Evolutionary conservation across 2,329 filamentous ascomycete species (phyloP), one percentile per base, ranked within the genome.

Genomic region (Aspergillus novofumigatus): DNA sequence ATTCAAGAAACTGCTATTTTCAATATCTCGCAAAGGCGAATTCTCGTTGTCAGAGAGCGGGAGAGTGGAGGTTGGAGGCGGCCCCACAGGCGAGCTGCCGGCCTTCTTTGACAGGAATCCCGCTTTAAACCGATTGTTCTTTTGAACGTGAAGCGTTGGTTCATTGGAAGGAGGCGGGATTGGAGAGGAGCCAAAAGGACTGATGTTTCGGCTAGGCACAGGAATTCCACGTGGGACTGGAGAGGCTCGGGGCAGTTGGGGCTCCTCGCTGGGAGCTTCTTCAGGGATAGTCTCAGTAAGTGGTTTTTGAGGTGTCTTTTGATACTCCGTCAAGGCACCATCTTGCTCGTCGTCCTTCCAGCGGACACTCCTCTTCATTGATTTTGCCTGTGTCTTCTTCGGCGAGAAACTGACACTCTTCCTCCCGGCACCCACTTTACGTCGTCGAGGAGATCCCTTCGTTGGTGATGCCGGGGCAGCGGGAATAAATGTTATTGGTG

Each of bases 291-390:
- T 83, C 0, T 84, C 83, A 2, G 80, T 79, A 17, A 83, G 79
- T 8, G 82, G 73, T 69, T 87, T 89, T 72, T 92, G 84, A 1
- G 94, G 93, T 2, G 93, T 97, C 75, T 91, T 91, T 69, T 93
- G 90, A 70, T 93, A 97, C 70, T 97, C 94, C 10, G 90, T 92
- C 55, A 97, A 78, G 0, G 88, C 87, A 25, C 92, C 92, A 52
- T 93, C 86, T 68, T 95, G 89, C 2, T 88, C 91, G 66, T 97
- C 94, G 67, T 96, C 92, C 57, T 91, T 87, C 94, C 94, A 99
- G 62, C 93, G 85, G 5, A 99, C 93, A 49, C 83, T 87, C 59
- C 92, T 85, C 74, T 91, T 91, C 9, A 84, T 81, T 73, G 87
- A 88, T 75, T 90, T 86, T 10, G 61, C 51, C 26, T 69, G 67